phyloP scores from a whole-genome alignment of 108 stramenopile species.

The Skeletonema costatum region DNA sequence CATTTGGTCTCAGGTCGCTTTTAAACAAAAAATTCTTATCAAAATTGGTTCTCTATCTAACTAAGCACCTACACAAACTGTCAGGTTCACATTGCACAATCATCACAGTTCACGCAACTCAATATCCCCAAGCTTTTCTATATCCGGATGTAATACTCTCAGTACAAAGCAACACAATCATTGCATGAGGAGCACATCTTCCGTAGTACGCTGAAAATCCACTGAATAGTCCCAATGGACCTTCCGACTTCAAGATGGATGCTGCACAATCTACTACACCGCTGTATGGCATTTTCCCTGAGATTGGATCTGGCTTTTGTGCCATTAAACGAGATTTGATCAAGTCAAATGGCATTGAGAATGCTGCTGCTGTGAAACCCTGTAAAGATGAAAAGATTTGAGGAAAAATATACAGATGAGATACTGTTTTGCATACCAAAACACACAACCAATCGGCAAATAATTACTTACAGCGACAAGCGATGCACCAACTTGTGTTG shows the following conservation, averaged over 20 bases:
- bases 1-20: neutral
- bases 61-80: neutral
- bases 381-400: slow-evolving; percentile 8
- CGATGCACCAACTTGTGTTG: slow-evolving; percentile 85
- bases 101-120: neutral
- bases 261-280: slow-evolving; percentile 89
- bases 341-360: slow-evolving; percentile 97
- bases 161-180: slow-evolving; percentile 97
- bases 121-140: slow-evolving; percentile 50
- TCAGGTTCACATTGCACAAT: neutral
- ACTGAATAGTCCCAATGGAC: slow-evolving; percentile 91
- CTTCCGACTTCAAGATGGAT: slow-evolving; percentile 85
- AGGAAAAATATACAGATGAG: neutral
- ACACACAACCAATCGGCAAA: neutral
- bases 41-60: neutral
- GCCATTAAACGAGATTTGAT: slow-evolving; percentile 97
- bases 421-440: neutral
- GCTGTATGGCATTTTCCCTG: slow-evolving; percentile 91
- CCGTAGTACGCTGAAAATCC: slow-evolving; percentile 97
- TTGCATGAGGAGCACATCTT: slow-evolving; percentile 98
- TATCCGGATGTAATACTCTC: slow-evolving; percentile 90
- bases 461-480: slow-evolving; percentile 58
- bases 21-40: neutral
- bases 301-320: slow-evolving; percentile 76
- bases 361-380: slow-evolving; percentile 97